Base-by-base conservation (phyloP, 441 rosid species). In the Eutrema salsugineum region DNA sequence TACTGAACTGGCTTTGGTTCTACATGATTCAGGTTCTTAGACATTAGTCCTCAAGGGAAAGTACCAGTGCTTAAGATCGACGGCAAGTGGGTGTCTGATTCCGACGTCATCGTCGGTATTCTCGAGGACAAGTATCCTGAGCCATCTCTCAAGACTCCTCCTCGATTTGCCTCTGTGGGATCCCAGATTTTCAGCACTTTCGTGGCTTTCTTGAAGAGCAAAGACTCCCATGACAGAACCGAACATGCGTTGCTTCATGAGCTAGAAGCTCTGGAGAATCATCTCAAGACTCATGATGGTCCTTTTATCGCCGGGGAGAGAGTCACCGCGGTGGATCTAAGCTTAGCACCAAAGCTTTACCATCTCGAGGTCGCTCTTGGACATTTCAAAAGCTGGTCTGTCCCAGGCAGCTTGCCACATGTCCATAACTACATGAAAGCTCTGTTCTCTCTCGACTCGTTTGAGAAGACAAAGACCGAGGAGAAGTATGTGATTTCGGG, bases 321-420 rank as follows among this genome's bases (percentile, higher is more conserved):
- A 81, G 75, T 87, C 58, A 82, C 86, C 15, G 97, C 94, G 1
- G 91, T 56, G 70, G 99, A 96, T 84, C 78, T 96, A 63, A 84
- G 89, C 87, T 84, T 96, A 87, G 94, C 84, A 69, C 97, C 99
- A 8, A 93, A 91, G 84, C 82, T 96, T 73, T 88, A 85, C 83
- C 99, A 95, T 80, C 93, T 96, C 5, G 72, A 91, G 82, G 73
- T 85, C 14, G 90, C 89, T 75, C 93, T 91, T 62, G 94, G 86
- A 58, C 96, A 96, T 71, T 96, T 85, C 68, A 96, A 93, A 84
- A 86, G 86, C 50, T 91, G 97, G 97, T 77, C 82, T 66, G 50
- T 90, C 58, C 98, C 97, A 1, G 88, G 71, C 69, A 80, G 73
- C 79, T 86, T 88, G 83, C 51, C 87, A 17, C 76, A 82, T 80